Conservation (phyloP, 345 rosid species). For the Melastoma malabathricum region DNA sequence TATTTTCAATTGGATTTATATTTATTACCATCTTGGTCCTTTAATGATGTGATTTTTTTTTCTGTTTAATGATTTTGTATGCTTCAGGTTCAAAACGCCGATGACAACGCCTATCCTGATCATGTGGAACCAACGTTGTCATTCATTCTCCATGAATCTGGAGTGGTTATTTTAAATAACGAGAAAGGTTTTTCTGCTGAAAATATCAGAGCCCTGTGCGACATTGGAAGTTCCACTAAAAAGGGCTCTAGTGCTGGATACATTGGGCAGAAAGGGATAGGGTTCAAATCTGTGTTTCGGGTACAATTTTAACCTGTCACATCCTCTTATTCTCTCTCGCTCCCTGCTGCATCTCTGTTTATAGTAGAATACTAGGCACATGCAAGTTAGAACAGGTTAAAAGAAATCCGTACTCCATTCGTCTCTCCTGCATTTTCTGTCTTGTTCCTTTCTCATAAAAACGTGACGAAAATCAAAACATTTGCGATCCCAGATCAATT, state of each 20-base stretch:
- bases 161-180: slow-evolving; percentile 64
- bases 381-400: too few species aligned
- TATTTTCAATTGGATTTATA: too few species aligned
- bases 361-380: too few species aligned
- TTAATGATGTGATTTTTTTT: neutral
- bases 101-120: slow-evolving; percentile 70
- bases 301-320: slow-evolving; percentile 18
- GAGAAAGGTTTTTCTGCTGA: slow-evolving; percentile 76
- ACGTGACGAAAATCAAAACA: too few species aligned
- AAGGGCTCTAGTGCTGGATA: slow-evolving; percentile 68
- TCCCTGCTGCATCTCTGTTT: neutral
- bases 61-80: slow-evolving; percentile 11
- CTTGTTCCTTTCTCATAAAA: too few species aligned
- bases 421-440: too few species aligned
- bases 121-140: slow-evolving; percentile 76
- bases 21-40: neutral
- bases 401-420: too few species aligned
- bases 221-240: slow-evolving; percentile 89
- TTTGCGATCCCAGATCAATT: too few species aligned
- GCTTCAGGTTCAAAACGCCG: slow-evolving; percentile 97
- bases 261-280: slow-evolving; percentile 94
- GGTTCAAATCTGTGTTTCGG: slow-evolving; percentile 98
- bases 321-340: neutral
- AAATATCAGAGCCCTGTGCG: slow-evolving; percentile 88
- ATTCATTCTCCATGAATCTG: slow-evolving; percentile 69